Evolutionary conservation across 2,329 filamentous ascomycete genomes (phyloP), one percentile per base, ranked within the genome.

Genomic region (Karstenula rhodostoma): DNA sequence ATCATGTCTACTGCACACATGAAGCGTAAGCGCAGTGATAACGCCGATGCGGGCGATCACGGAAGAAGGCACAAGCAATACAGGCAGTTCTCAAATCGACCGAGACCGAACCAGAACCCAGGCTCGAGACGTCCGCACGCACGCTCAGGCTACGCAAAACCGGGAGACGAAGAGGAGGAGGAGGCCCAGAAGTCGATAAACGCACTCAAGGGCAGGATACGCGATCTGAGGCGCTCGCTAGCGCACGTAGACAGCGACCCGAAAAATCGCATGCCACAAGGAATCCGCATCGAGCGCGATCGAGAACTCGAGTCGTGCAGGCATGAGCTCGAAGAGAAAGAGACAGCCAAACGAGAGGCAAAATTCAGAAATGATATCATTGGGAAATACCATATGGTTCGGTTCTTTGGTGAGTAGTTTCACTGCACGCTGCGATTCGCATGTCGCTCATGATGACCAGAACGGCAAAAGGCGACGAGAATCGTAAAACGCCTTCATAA

Each of bases 351-450:
- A 63, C 83, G 85, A 50, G 81, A 86, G 60, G 83, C 84, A 60
- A 87, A 88, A 69, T 89, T 87, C 78, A 84, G 83, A 72, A 84
- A 87, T 66, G 84, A 87, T 60, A 92, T 94, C 86, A 93, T 94
- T 63, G 83, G 83, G 53, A 90, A 89, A 76, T 95, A 93, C 70
- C 91, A 94, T 75, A 94, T 92, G 86, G 87, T 94, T 53, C 84
- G 92, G 29, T 95, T 95, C 75, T 94, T 94, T 77, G 92, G 91
- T 91, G 82, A 54, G 84, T 70, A 1, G 9, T 9, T 7, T 2
- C 1, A 17, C 59, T 29, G 32, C 13, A 25, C 33, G 23, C 1
- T 37, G 27, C 10, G 1, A 40, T 46, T 9, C 19, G 46, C 29
- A 50, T 25, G 42, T 69, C 10, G 67, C 60, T 69, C 49, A 73